Conservation (phyloP, 179 eudicot species). For the Beta macrorhiza region DNA sequence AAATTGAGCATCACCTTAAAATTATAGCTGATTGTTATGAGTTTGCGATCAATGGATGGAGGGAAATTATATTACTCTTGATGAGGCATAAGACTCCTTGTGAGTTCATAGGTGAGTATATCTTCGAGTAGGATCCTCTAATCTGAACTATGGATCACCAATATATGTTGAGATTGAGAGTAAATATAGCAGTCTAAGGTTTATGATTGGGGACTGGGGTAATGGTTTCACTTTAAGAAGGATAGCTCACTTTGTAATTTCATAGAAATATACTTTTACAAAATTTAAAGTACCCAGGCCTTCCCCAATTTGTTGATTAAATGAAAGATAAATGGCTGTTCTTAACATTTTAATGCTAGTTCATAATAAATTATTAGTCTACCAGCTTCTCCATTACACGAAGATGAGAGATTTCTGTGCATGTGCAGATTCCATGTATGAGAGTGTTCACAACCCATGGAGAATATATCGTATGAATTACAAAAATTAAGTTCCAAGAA, state of each 20-base stretch:
- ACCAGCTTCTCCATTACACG: background rate
- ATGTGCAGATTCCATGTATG: background rate
- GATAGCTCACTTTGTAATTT: background rate
- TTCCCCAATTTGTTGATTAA: background rate
- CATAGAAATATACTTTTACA: no score
- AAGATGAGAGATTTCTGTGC: background rate
- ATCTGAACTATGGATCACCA: background rate
- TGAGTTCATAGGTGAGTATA: background rate
- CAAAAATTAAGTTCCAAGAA: background rate
- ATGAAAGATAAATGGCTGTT: background rate
- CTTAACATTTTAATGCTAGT: background rate
- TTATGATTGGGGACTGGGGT: background rate
- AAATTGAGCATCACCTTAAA: background rate
- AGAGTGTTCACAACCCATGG: conserved; percentile 1
- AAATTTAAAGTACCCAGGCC: background rate
- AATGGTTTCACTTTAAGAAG: background rate
- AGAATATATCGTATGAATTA: background rate
- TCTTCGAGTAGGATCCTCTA: background rate
- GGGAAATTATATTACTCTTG: background rate
- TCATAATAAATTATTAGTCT: background rate
- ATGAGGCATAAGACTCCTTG: background rate
- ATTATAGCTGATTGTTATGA: background rate
- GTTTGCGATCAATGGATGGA: background rate
- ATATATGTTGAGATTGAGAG: background rate
- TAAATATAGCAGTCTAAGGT: background rate